Conservation (phyloP, 2,329 filamentous ascomycete species). For the Claviceps arundinis region DNA sequence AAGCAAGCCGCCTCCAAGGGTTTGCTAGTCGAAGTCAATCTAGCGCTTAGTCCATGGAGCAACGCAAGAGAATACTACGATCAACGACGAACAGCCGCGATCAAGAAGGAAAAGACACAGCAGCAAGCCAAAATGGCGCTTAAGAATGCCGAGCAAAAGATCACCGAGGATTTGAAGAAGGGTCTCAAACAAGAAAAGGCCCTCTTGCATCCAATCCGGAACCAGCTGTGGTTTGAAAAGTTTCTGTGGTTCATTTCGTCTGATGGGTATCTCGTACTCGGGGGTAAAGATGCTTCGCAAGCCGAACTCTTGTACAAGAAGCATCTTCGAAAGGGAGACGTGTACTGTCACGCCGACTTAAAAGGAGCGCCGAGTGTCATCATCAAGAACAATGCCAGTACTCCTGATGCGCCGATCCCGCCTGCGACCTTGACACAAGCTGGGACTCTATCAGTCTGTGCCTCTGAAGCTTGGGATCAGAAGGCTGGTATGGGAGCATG, state of each 20-base stretch:
- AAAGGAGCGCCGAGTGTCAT: conserved; percentile 74
- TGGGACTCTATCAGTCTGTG: conserved; percentile 69
- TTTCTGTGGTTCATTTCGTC: conserved; percentile 92
- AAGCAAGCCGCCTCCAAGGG: conserved; percentile 34
- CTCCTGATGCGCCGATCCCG: conserved; percentile 73
- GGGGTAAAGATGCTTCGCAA: conserved; percentile 77
- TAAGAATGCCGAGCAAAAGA: conserved; percentile 83
- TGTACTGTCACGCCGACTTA: conserved; percentile 85
- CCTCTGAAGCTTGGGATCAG: conserved; percentile 86
- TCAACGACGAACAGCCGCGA: conserved; percentile 69
- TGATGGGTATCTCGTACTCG: conserved; percentile 85
- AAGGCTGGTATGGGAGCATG: conserved; percentile 93
- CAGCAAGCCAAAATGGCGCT: conserved; percentile 71
- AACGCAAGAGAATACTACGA: conserved; percentile 91
- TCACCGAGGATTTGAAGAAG: conserved; percentile 72
- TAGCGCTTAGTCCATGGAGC: conserved; percentile 68
- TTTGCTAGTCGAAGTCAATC: conserved; percentile 71
- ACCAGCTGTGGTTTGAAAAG: conserved; percentile 92
- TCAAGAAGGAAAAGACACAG: conserved; percentile 77
- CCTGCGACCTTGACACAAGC: conserved; percentile 87
- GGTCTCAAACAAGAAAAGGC: conserved; percentile 86
- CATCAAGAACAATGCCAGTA: conserved; percentile 74
- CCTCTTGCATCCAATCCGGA: conserved; percentile 67
- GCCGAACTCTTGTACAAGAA: conserved; percentile 83
- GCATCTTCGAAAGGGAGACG: conserved; percentile 75